phyloP scores from a whole-genome alignment of 2,329 filamentous ascomycete species.

The Paramyrothecium sp. region DNA sequence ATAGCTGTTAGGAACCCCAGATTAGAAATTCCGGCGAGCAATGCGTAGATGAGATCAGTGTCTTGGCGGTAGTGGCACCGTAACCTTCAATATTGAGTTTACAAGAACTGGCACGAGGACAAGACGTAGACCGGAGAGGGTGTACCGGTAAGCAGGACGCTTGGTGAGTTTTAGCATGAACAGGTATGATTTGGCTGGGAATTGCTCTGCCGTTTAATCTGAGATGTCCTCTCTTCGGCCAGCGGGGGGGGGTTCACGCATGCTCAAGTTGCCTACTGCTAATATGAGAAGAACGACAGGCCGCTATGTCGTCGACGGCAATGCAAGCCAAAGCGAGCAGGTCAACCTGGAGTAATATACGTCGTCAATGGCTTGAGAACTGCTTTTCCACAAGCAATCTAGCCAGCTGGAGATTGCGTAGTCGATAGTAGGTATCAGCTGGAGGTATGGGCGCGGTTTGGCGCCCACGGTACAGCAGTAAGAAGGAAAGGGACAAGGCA shows the following conservation, averaged over 20 bases:
- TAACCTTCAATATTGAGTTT: background rate
- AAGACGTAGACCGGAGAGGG: background rate
- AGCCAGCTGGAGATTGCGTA: background rate
- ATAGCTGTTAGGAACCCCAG: background rate
- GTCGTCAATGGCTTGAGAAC: background rate
- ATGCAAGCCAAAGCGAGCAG: background rate
- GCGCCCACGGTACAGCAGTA: background rate
- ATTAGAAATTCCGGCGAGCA: background rate
- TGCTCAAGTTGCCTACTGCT: background rate
- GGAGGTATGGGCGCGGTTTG: background rate
- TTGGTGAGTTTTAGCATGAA: background rate
- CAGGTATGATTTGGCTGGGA: background rate
- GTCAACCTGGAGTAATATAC: background rate
- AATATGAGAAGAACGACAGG: background rate
- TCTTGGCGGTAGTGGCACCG: background rate
- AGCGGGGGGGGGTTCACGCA: background rate
- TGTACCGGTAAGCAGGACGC: background rate
- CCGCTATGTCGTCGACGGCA: background rate
- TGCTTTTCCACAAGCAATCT: background rate
- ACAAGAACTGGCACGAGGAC: background rate
- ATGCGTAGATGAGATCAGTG: background rate
- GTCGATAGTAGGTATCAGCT: background rate
- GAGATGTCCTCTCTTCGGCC: background rate
- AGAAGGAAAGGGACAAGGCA: background rate
- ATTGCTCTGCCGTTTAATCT: background rate